Evolutionary conservation across 345 rosid species (phyloP).

Genomic region (Rhizophora apiculata): DNA sequence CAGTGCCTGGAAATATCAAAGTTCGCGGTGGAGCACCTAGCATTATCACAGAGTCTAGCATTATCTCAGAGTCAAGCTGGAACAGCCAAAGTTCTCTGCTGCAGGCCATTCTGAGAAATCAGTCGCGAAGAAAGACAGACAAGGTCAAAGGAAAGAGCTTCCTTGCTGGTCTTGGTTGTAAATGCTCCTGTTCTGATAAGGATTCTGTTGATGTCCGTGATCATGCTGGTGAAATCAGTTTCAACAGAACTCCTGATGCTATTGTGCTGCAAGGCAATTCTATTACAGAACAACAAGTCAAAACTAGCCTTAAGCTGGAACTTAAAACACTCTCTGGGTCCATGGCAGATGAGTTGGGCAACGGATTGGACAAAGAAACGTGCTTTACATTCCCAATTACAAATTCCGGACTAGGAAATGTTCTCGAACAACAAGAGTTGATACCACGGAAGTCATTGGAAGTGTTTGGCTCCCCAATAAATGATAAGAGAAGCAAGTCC

Average conservation of each 20-base stretch:
- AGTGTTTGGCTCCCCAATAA: conserved; percentile 55
- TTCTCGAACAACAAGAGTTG: conserved; percentile 19
- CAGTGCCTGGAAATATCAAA: conserved; percentile 22
- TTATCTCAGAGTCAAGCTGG: conserved; percentile 59
- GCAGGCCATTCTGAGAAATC: conserved; percentile 19
- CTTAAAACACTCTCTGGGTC: conserved; percentile 6
- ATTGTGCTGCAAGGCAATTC: conserved; percentile 18
- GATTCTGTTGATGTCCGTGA: conserved; percentile 52
- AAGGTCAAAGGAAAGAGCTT: conserved; percentile 43
- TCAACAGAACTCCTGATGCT: conserved; percentile 28
- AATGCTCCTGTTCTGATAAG: conserved; percentile 52
- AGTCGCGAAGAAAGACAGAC: conserved; percentile 16
- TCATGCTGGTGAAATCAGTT: conserved; percentile 34
- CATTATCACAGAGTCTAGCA: conserved; percentile 50
- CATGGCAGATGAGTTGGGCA: conserved; percentile 12
- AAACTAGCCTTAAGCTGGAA: conserved; percentile 8
- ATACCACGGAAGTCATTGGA: conserved; percentile 48
- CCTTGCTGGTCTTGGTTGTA: conserved; percentile 55
- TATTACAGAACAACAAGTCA: conserved; percentile 6
- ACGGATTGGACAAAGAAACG: conserved; percentile 24
- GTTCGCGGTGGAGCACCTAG: conserved; percentile 46
- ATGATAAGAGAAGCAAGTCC: conserved; percentile 31
- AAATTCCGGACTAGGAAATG: conserved; percentile 13
- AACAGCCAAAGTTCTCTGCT: conserved; percentile 55
- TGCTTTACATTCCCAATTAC: conserved; percentile 34